A percentile compares a stretch with the other conserved stretches of the same genome.
Evolutionary conservation across 495 filamentous ascomycete genomes (phyloP).

Genomic region (Jackrogersella minutella): DNA sequence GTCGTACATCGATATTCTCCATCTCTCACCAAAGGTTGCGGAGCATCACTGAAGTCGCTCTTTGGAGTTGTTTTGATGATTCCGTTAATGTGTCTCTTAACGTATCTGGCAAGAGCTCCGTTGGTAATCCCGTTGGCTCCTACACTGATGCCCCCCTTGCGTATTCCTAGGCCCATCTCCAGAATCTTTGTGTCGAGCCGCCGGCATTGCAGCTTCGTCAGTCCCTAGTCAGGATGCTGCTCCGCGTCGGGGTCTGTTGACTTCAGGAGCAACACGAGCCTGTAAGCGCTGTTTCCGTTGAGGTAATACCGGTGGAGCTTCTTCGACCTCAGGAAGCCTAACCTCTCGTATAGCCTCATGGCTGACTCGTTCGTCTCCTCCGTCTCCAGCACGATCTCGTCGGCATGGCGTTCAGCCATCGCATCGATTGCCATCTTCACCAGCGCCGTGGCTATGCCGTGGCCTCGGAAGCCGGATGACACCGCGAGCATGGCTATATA

Average conservation of each 20-base stretch:
- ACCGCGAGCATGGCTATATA: constrained; percentile 99
- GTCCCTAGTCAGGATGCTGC: constrained; percentile 36
- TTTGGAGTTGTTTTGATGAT: too few species aligned
- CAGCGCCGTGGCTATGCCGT: constrained; percentile 89
- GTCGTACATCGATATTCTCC: neutral
- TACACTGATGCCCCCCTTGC: neutral
- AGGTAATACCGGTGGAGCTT: constrained; percentile 94
- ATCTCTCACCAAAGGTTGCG: neutral
- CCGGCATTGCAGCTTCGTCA: neutral
- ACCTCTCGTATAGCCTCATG: constrained; percentile 90
- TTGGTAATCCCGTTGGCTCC: neutral
- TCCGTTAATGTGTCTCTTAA: too few species aligned
- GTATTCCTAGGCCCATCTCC: neutral
- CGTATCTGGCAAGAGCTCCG: too few species aligned
- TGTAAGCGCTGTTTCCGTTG: constrained; percentile 94
- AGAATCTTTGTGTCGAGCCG: neutral
- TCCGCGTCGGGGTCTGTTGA: constrained; percentile 45
- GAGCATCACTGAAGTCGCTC: too few species aligned
- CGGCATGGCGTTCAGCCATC: constrained; percentile 83
- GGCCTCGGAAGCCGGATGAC: constrained; percentile 75
- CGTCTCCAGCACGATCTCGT: constrained; percentile 96
- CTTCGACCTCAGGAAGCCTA: constrained; percentile 94
- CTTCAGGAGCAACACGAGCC: constrained; percentile 85
- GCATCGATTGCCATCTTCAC: constrained; percentile 91
- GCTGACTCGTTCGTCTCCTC: constrained; percentile 93